Percentiles rank a stretch among this genome's conserved stretches.
Conservation (phyloP, 2,329 filamentous ascomycete species). For the Colletotrichum melonis region DNA sequence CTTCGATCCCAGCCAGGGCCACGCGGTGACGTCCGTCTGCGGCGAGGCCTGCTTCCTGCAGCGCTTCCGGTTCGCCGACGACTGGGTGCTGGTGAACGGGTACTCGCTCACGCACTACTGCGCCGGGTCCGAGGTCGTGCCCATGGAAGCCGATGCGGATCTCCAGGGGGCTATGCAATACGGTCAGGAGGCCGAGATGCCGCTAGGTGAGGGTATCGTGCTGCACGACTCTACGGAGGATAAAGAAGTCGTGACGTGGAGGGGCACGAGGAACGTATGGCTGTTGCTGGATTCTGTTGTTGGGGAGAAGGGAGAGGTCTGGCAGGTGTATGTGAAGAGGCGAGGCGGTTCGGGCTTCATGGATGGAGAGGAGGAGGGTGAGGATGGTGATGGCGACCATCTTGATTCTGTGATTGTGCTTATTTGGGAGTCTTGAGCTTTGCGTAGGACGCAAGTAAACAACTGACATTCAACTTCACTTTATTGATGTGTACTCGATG, state of each 20-base stretch:
- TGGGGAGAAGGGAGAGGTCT: slow-evolving; percentile 50
- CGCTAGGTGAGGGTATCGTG: slow-evolving; percentile 44
- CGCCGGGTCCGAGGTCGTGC: slow-evolving; percentile 44
- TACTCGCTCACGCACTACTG: slow-evolving; percentile 57
- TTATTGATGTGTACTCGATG: background rate
- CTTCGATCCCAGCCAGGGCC: slow-evolving; percentile 53
- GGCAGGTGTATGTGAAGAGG: slow-evolving; percentile 59
- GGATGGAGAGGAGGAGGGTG: slow-evolving; percentile 31
- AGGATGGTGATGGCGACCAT: slow-evolving; percentile 42
- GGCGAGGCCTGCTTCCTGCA: slow-evolving; percentile 60
- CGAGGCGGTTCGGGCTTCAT: slow-evolving; percentile 8
- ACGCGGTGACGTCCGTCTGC: slow-evolving; percentile 54
- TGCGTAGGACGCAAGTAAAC: no score
- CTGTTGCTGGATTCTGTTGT: slow-evolving; percentile 51
- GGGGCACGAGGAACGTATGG: slow-evolving; percentile 52
- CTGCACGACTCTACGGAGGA: slow-evolving; percentile 45
- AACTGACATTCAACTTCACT: background rate
- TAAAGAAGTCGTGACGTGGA: slow-evolving; percentile 48
- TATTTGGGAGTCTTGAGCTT: slow-evolving; percentile 48
- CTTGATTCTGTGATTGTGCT: slow-evolving; percentile 54
- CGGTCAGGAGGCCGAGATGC: slow-evolving; percentile 22
- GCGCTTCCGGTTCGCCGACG: slow-evolving; percentile 56
- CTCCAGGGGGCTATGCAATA: slow-evolving; percentile 28
- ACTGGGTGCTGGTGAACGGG: slow-evolving; percentile 61
- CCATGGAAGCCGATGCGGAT: slow-evolving; percentile 20